Evolutionary conservation across 1,139 yeast species (phyloP), one percentile per base, ranked within the genome.

Genomic region (Pichia cactophila): DNA sequence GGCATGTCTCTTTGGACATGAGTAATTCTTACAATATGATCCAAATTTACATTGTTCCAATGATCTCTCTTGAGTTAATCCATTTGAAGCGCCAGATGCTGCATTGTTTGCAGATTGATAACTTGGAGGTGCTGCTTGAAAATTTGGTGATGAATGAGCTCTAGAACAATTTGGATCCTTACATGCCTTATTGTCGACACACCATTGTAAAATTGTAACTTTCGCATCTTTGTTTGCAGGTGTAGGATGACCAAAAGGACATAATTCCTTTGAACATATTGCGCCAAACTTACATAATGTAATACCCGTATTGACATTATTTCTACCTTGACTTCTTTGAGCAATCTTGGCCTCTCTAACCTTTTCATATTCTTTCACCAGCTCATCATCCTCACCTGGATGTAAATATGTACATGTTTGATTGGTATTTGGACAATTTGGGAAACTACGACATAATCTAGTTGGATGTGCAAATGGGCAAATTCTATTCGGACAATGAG

Each of bases 201-300:
- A 88, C 95, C 95, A 86, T 56, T 81, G 83, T 50, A 80, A 70
- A 23, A 76, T 75, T 26, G 77, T 71, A 38, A 88, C 87, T 58
- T 81, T 80, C 26, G 89, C 88, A 52, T 77, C 79, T 52, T 76
- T 78, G 65, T 85, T 86, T 16, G 88, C 86, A 1, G 95, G 94
- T 1, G 96, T 86, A 44, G 96, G 96, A 62, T 88, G 96, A 31
- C 90, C 96, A 70, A 83, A 87, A 28, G 89, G 88, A 70, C 96
- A 88, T 54, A 77, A 68, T 53, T 81, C 88, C 61, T 85, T 86
- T 33, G 85, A 73, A 67, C 96, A 88, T 48, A 80, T 69, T 33
- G 75, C 72, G 39, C 92, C 94, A 66, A 77, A 88, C 64, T 84
- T 85, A 71, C 96, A 88, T 41, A 83, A 62, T 5, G 79, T 76